Conservation (phyloP, 371 early-diverging fungal species). For the Mucor sp. region DNA sequence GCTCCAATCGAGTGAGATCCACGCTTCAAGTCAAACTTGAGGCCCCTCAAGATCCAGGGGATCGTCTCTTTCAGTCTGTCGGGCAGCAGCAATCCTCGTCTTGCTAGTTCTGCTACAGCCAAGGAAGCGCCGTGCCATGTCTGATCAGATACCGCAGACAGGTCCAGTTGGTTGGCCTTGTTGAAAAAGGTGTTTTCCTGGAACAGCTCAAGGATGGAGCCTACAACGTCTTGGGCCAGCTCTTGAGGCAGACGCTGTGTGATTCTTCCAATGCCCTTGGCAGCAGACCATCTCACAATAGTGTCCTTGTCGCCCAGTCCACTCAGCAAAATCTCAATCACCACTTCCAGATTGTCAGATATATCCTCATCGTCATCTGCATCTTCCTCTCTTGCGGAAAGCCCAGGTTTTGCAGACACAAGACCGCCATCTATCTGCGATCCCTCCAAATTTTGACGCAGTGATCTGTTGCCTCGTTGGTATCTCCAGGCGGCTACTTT, state of each 20-base stretch:
- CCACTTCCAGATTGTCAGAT: slow-evolving; percentile 73
- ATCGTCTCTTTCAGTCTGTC: slow-evolving; percentile 67
- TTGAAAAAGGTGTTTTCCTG: slow-evolving; percentile 61
- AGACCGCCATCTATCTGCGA: slow-evolving; percentile 4
- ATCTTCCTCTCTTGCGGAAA: slow-evolving; percentile 10
- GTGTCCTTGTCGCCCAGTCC: slow-evolving; percentile 91
- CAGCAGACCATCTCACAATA: slow-evolving; percentile 94
- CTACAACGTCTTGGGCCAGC: slow-evolving; percentile 82
- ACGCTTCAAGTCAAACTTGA: slow-evolving; percentile 85
- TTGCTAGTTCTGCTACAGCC: slow-evolving; percentile 90
- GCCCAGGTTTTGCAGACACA: background rate
- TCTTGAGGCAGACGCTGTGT: slow-evolving; percentile 78
- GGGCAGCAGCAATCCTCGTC: slow-evolving; percentile 83
- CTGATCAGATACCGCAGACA: slow-evolving; percentile 84
- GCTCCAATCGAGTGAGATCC: slow-evolving; percentile 90
- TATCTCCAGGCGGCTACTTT: slow-evolving; percentile 80
- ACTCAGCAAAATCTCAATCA: slow-evolving; percentile 80
- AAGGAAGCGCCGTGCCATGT: slow-evolving; percentile 96
- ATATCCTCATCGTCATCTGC: slow-evolving; percentile 63
- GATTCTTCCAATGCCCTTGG: slow-evolving; percentile 93
- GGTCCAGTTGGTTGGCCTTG: slow-evolving; percentile 45
- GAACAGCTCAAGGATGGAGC: slow-evolving; percentile 74
- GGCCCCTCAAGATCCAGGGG: slow-evolving; percentile 78
- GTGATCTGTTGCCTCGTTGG: slow-evolving; percentile 63
- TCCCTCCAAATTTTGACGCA: slow-evolving; percentile 47